Conservation (phyloP, 192 early-diverging fungal species). For the Helicostylum pulchrum region DNA sequence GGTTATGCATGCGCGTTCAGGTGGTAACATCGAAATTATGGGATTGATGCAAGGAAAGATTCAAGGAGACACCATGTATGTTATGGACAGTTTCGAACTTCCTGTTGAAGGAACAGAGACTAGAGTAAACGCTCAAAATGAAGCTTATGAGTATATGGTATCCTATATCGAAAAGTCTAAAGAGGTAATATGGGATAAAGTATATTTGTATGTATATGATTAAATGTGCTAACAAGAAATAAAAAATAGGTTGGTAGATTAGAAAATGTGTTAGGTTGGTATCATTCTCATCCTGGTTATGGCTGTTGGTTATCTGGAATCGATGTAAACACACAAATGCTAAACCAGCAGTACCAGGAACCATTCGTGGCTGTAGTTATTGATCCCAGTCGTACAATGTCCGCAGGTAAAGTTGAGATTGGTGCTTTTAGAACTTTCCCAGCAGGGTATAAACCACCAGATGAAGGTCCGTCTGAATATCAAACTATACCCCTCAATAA, state of each 20-base stretch:
- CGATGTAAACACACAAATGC: conserved; percentile 93
- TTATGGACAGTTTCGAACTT: conserved; percentile 96
- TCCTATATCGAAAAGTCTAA: conserved; percentile 80
- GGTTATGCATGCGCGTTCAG: conserved; percentile 97
- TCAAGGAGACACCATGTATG: conserved; percentile 79
- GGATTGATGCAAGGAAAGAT: conserved; percentile 97
- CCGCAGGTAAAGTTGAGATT: conserved; percentile 94
- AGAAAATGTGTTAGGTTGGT: conserved; percentile 97
- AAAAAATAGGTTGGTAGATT: conserved; percentile 72
- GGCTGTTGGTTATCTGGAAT: conserved; percentile 99
- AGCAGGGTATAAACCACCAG: conserved; percentile 74
- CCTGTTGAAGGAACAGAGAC: conserved; percentile 99
- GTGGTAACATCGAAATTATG: conserved; percentile 96
- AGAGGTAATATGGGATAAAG: conserved; percentile 47
- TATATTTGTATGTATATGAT: neutral
- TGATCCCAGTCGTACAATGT: conserved; percentile 96
- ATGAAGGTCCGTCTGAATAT: conserved; percentile 80
- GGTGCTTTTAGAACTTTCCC: conserved; percentile 99
- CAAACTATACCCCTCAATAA: conserved; percentile 91
- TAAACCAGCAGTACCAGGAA: conserved; percentile 93
- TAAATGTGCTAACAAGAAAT: too few species aligned
- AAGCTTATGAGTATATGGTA: conserved; percentile 98
- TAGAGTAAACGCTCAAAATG: conserved; percentile 86
- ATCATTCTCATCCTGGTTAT: conserved; percentile 99
- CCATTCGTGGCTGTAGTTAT: conserved; percentile 97